Conservation (phyloP, 169 alveolate species). For the Cryptosporidium felis region DNA sequence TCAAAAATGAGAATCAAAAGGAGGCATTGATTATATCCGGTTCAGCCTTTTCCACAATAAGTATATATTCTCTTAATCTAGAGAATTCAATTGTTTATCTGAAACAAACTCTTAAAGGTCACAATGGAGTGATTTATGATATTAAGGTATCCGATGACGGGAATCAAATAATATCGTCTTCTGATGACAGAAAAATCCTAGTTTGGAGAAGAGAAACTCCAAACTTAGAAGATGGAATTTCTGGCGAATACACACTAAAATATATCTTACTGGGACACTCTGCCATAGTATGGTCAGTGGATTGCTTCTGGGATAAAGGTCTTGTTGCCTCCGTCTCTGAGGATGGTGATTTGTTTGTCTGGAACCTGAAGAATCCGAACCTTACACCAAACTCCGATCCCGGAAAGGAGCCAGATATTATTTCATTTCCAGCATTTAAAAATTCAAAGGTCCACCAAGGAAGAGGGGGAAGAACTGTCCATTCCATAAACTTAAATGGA, state of each 20-base stretch:
- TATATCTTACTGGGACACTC: conserved; percentile 9
- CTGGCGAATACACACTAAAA: background rate
- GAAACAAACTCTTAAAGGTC: conserved; percentile 21
- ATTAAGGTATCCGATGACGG: background rate
- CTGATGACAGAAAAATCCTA: conserved; percentile 62
- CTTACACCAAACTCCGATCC: background rate
- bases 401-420: background rate
- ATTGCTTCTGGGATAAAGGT: conserved; percentile 27
- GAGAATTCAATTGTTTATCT: background rate
- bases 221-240: background rate
- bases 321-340: conserved; percentile 46
- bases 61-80: background rate
- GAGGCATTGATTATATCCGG: conserved; percentile 28
- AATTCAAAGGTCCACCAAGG: conserved; percentile 45
- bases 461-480: conserved; percentile 46
- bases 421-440: background rate
- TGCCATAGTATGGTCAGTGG: conserved; percentile 60
- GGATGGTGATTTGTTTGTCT: conserved; percentile 42
- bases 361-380: too few species aligned
- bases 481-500: background rate
- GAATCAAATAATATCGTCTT: conserved; percentile 10
- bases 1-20: background rate
- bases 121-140: conserved; percentile 54
- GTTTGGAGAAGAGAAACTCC: conserved; percentile 19
- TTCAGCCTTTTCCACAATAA: conserved; percentile 42